phyloP scores from a whole-genome alignment of 768 basidiomycete species.

The Russula vinacea region DNA sequence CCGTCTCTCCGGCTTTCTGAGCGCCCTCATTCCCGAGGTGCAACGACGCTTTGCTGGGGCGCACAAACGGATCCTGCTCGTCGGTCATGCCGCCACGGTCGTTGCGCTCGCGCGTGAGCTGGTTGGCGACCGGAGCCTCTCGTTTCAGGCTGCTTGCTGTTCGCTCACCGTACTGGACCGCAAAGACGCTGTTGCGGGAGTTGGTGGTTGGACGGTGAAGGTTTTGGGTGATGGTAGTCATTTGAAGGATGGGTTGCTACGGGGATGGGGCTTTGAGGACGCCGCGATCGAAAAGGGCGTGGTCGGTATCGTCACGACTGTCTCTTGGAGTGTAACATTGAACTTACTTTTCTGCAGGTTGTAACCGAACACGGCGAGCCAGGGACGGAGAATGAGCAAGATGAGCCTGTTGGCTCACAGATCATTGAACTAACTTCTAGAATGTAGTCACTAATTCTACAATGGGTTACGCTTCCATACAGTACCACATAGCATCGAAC shows the following conservation, averaged over 20 bases:
- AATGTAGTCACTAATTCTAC: conserved; percentile 21
- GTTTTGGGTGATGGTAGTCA: conserved; percentile 56
- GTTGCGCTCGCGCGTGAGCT: conserved; percentile 64
- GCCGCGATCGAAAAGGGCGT: conserved; percentile 57
- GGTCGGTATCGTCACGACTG: conserved; percentile 40
- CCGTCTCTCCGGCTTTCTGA: conserved; percentile 53
- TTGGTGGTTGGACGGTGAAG: conserved; percentile 48
- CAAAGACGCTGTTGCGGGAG: conserved; percentile 29
- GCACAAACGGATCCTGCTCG: conserved; percentile 55
- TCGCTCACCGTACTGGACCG: conserved; percentile 58
- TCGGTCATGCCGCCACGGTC: conserved; percentile 73
- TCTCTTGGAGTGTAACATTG: not conserved
- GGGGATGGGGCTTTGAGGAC: conserved; percentile 84
- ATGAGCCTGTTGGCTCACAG: conserved; percentile 58
- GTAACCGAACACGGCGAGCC: conserved; percentile 65
- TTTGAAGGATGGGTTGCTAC: conserved; percentile 53
- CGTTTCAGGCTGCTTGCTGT: conserved; percentile 64
- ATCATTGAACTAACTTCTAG: conserved; percentile 26
- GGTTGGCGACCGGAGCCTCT: conserved; percentile 44
- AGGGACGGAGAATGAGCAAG: conserved; percentile 59
- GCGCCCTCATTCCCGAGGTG: conserved; percentile 49
- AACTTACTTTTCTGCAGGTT: conserved; percentile 44
- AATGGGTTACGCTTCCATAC: not conserved
- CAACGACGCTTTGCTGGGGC: conserved; percentile 44
- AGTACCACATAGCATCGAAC: conserved; percentile 4